These are phyloP conservation scores for Candida dendrica DNA, from an alignment of 805 yeast genomes.

Conservation along the genomic window DNA sequence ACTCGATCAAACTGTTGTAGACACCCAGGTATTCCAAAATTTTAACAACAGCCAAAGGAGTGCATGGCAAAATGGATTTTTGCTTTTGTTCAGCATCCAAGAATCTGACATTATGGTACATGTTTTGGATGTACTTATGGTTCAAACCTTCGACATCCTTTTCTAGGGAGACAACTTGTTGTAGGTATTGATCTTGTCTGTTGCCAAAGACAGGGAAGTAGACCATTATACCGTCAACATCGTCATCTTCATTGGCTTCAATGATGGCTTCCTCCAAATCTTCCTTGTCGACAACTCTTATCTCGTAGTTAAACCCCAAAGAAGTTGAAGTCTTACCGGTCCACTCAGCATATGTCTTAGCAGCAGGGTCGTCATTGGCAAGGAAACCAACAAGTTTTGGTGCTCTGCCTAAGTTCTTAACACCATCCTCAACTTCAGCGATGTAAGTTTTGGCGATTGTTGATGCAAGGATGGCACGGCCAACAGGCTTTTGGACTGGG, in stretches of 20 bases:
- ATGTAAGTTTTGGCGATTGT: slow-evolving; percentile 77
- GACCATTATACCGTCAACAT: slow-evolving; percentile 88
- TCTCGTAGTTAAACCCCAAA: slow-evolving; percentile 78
- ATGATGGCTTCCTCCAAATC: slow-evolving; percentile 78
- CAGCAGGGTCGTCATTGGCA: slow-evolving; percentile 94
- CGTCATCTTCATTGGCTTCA: slow-evolving; percentile 69
- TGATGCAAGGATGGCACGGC: slow-evolving; percentile 81
- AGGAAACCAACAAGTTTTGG: slow-evolving; percentile 87
- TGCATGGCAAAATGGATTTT: slow-evolving; percentile 91
- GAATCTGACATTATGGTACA: slow-evolving; percentile 88
- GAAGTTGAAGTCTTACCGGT: slow-evolving; percentile 85
- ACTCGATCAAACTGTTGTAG: slow-evolving; percentile 72
- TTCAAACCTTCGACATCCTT: slow-evolving; percentile 96
- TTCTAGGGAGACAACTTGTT: slow-evolving; percentile 84
- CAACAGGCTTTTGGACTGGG: slow-evolving; percentile 30
- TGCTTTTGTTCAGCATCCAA: slow-evolving; percentile 60
- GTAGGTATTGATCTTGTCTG: slow-evolving; percentile 90
- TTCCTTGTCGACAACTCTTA: slow-evolving; percentile 67
- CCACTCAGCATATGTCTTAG: slow-evolving; percentile 92
- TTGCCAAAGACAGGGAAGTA: slow-evolving; percentile 97
- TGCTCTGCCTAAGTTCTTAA: slow-evolving; percentile 40
- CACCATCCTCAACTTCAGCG: slow-evolving; percentile 60
- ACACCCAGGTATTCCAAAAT: slow-evolving; percentile 85
- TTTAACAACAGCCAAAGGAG: slow-evolving; percentile 92
- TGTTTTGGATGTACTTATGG: slow-evolving; percentile 83